Evolutionary conservation across 306 rosid genomes (phyloP).

Genomic region (Delonix regia): DNA sequence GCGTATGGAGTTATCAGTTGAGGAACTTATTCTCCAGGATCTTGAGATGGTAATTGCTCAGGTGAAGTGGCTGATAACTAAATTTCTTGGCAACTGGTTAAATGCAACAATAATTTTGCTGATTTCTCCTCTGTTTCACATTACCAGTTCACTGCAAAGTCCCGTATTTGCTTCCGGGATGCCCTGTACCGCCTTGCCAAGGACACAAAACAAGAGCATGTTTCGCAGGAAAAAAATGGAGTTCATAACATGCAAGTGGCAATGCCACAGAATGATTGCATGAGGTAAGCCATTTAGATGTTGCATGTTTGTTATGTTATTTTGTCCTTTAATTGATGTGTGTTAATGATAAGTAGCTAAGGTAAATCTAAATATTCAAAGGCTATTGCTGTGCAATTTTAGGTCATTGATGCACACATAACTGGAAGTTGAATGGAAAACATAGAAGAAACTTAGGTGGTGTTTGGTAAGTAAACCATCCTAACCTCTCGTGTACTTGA

Average conservation of each 20-base stretch:
- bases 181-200: conserved; percentile 68
- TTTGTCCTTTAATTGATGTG: neutral
- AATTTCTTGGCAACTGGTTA: neutral
- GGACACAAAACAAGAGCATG: conserved; percentile 39
- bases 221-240: conserved; percentile 31
- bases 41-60: conserved; percentile 56
- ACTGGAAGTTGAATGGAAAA: neutral
- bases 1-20: conserved; percentile 38
- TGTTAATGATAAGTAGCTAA: neutral
- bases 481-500: neutral
- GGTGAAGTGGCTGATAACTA: conserved; percentile 40
- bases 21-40: conserved; percentile 54
- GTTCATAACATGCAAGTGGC: conserved; percentile 9
- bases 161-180: conserved; percentile 65
- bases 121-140: conserved; percentile 17
- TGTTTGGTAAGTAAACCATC: neutral
- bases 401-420: neutral
- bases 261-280: conserved; percentile 17
- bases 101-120: neutral
- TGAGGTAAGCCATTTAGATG: conserved; percentile 42
- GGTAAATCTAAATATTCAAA: neutral
- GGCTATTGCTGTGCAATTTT: neutral
- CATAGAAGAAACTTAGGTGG: neutral
- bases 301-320: neutral
- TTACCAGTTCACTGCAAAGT: conserved; percentile 52